Base-by-base conservation (phyloP, 108 stramenopile species). In the Pseudonitzschia multiseries region DNA sequence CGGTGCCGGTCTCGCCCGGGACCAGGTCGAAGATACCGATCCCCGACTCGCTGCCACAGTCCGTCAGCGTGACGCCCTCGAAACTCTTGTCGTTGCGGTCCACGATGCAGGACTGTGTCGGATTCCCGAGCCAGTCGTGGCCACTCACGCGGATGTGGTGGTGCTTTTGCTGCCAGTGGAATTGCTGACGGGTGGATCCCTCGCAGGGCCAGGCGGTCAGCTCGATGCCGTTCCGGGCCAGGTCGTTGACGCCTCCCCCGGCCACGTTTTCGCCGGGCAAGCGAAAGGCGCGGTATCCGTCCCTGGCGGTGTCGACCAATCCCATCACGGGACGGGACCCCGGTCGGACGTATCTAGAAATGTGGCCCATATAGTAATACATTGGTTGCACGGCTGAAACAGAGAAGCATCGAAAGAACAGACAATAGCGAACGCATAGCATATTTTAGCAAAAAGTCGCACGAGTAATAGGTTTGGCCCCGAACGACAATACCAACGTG, bases 311-410 rank as follows among this genome's bases (percentile, higher is more conserved):
- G 18, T 84, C 80, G 4, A 93, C 87, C 44, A 92, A 53, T 0
- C 82, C 90, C 24, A 69, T 68, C 4, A 93, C 87, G 43, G 89
- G 86, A 24, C 73, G 40, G 5, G 86, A 89, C 21, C 92, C 92
- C 0, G 90, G 90, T 57, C 90, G 79, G 14, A 95, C 86, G 79
- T 90, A 87, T n/a, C 88, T 78, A 14, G 90, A 86, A 54, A 95
- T 86, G 67, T 95, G 94, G 8, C 92, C 92, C 71, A 93, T 91
- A 75, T 91, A 89, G 74, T 86, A 96, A 77, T 87, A 98, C 83
- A 96, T 91, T 50, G 96, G 96, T 79, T 96, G 94, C 21, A 80
- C 73, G 17, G 73, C 73, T 21, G 24, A 54, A 21, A 18, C 8
- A 63, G 28, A 29, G 28, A 28, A 42, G 82, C 41, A n/a, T 36